phyloP scores from a whole-genome alignment of 2,329 filamentous ascomycete genomes.

The Trichoderma sp. region DNA sequence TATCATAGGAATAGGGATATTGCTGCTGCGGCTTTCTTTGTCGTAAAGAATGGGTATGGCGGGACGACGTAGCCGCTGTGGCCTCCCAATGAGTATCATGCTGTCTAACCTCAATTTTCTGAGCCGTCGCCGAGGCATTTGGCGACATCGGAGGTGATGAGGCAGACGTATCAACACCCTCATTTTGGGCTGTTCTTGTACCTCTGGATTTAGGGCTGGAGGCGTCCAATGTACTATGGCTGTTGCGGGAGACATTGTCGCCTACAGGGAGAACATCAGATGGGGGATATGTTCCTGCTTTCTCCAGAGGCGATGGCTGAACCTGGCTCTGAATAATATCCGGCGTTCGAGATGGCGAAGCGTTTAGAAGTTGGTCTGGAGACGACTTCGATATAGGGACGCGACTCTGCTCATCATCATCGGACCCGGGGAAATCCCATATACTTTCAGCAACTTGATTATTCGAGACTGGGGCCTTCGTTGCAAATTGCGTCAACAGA shows the following conservation, averaged over 20 bases:
- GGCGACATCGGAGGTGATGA: not conserved
- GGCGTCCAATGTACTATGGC: not conserved
- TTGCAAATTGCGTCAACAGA: not conserved
- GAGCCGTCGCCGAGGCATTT: not conserved
- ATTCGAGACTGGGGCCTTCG: not conserved
- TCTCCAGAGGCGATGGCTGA: conserved; percentile 2
- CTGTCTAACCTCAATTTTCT: conserved; percentile 4
- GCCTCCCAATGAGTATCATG: conserved; percentile 31
- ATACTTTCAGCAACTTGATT: not conserved
- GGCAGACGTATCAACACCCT: not conserved
- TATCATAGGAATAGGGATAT: conserved; percentile 60
- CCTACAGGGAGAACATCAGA: conserved; percentile 30
- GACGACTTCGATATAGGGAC: not conserved
- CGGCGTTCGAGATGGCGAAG: not conserved
- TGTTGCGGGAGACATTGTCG: not conserved
- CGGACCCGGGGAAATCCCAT: conserved; percentile 32
- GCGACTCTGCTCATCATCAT: conserved; percentile 32
- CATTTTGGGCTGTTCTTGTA: not conserved
- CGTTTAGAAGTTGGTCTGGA: not conserved
- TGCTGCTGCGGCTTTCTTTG: conserved; percentile 63
- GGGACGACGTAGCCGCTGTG: conserved; percentile 35
- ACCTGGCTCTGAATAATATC: not conserved
- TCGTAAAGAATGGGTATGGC: conserved; percentile 53
- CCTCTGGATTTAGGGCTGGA: too few species aligned
- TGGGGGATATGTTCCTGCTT: conserved; percentile 35